phyloP scores from a whole-genome alignment of 495 filamentous ascomycete species.

The Aspergillus olivimuriae region DNA sequence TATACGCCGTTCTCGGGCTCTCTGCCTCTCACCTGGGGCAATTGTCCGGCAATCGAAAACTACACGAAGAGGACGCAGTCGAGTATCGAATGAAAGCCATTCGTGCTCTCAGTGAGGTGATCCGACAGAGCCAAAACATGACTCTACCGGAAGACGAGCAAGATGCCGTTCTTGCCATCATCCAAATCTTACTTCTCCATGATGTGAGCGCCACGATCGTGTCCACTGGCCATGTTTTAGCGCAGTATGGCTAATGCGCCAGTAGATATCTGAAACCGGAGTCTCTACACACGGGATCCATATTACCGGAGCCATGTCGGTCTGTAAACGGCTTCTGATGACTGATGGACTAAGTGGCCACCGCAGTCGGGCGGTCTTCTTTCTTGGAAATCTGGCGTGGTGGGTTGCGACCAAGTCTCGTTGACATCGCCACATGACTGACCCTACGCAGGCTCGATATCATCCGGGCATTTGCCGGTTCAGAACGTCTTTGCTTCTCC shows the following conservation, averaged over 20 bases:
- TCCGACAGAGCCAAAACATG: slow-evolving; percentile 22
- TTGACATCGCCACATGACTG: background rate
- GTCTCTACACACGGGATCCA: slow-evolving; percentile 33
- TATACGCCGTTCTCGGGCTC: slow-evolving; percentile 30
- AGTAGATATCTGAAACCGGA: slow-evolving; percentile 32
- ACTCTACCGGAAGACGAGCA: slow-evolving; percentile 24
- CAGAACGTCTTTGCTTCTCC: slow-evolving; percentile 28
- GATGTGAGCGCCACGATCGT: slow-evolving; percentile 23
- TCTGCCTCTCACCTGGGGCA: slow-evolving; percentile 31
- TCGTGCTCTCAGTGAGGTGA: slow-evolving; percentile 21
- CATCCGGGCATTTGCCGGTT: slow-evolving; percentile 28
- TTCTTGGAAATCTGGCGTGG: slow-evolving; percentile 34
- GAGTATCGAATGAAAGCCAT: slow-evolving; percentile 35
- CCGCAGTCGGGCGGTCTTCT: slow-evolving; percentile 29
- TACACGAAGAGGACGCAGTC: slow-evolving; percentile 26
- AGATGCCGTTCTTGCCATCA: slow-evolving; percentile 31
- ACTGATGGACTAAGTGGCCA: slow-evolving; percentile 19
- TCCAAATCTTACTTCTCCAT: slow-evolving; percentile 33
- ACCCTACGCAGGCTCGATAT: slow-evolving; percentile 27
- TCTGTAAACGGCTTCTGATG: slow-evolving; percentile 27
- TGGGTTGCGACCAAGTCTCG: slow-evolving; percentile 1
- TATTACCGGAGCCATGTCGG: slow-evolving; percentile 35
- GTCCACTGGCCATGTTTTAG: no score
- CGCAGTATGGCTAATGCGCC: no score
- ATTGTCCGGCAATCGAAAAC: slow-evolving; percentile 15